These are phyloP conservation scores for Agrostemma githago DNA, from an alignment of 148 eudicot genomes.

Conservation along the genomic window DNA sequence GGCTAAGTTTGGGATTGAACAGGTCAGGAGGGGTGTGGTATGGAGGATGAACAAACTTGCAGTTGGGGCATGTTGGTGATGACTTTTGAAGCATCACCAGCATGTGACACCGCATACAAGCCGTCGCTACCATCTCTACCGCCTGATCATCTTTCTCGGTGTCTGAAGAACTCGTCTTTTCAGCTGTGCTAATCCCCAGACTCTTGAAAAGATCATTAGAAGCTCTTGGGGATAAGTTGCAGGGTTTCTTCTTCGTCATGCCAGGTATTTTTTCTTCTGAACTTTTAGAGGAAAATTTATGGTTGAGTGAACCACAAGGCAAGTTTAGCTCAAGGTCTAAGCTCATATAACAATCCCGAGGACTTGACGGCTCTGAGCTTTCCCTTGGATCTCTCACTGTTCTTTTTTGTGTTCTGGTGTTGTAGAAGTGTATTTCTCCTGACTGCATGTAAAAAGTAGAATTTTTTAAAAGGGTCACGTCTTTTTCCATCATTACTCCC, in stretches of 20 bases:
- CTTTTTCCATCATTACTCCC: background rate
- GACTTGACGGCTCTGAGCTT: slow-evolving; percentile 33
- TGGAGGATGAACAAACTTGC: slow-evolving; percentile 80
- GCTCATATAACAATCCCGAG: slow-evolving; percentile 49
- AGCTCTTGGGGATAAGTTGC: slow-evolving; percentile 11
- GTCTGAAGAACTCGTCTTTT: slow-evolving; percentile 7
- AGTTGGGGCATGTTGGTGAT: slow-evolving; percentile 83
- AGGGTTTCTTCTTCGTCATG: slow-evolving; percentile 12
- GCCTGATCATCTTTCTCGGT: slow-evolving; percentile 4
- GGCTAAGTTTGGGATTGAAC: slow-evolving; percentile 49
- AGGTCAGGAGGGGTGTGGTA: slow-evolving; percentile 39
- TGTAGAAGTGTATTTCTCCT: slow-evolving; percentile 69
- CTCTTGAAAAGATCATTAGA: slow-evolving; percentile 11
- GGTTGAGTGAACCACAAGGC: slow-evolving; percentile 49
- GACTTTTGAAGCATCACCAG: slow-evolving; percentile 82
- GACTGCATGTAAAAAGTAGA: slow-evolving; percentile 40
- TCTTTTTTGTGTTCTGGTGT: slow-evolving; percentile 69
- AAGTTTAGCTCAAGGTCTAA: slow-evolving; percentile 82
- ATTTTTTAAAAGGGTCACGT: background rate
- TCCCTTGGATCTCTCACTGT: slow-evolving; percentile 60
- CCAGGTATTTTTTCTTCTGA: slow-evolving; percentile 11
- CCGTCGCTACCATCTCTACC: slow-evolving; percentile 72
- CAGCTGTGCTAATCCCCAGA: slow-evolving; percentile 1
- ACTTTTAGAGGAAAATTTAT: slow-evolving; percentile 18
- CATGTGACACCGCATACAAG: slow-evolving; percentile 84